Evolutionary conservation across 495 filamentous ascomycete genomes (phyloP).

Genomic region (Neurospora tetrasperma): DNA sequence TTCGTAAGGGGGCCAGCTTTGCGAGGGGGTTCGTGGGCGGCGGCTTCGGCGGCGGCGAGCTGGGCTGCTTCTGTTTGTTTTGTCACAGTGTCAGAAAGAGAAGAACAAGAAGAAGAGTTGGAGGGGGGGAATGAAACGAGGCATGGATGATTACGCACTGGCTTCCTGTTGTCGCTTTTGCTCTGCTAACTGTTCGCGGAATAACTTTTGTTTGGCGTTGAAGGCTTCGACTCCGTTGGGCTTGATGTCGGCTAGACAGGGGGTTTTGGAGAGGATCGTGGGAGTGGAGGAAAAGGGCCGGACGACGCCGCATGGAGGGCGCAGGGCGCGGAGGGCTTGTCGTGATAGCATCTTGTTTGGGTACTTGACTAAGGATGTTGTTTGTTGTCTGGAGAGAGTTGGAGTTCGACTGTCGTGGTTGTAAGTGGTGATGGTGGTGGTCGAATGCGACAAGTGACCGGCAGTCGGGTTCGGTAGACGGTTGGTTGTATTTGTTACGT

Average conservation of each 20-base stretch:
- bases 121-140: constrained; percentile 46
- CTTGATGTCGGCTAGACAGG: constrained; percentile 78
- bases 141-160: constrained; percentile 45
- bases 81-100: too few relatives aligned
- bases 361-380: background rate
- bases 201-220: constrained; percentile 70
- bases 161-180: constrained; percentile 73
- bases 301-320: background rate
- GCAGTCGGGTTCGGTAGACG: background rate
- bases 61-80: constrained; percentile 34
- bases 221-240: constrained; percentile 55
- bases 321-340: background rate
- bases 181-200: constrained; percentile 70
- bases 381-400: background rate
- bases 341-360: constrained; percentile 19
- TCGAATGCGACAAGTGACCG: background rate
- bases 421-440: background rate
- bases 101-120: constrained; percentile 9
- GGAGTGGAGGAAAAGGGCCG: constrained; percentile 48
- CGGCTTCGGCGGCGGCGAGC: constrained; percentile 21
- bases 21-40: constrained; percentile 31
- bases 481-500: background rate
- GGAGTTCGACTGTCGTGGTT: background rate
- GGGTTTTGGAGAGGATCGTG: constrained; percentile 38
- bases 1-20: constrained; percentile 48